Evolutionary conservation across 108 stramenopile genomes (phyloP).

Genomic region (Nitzschia sp.): DNA sequence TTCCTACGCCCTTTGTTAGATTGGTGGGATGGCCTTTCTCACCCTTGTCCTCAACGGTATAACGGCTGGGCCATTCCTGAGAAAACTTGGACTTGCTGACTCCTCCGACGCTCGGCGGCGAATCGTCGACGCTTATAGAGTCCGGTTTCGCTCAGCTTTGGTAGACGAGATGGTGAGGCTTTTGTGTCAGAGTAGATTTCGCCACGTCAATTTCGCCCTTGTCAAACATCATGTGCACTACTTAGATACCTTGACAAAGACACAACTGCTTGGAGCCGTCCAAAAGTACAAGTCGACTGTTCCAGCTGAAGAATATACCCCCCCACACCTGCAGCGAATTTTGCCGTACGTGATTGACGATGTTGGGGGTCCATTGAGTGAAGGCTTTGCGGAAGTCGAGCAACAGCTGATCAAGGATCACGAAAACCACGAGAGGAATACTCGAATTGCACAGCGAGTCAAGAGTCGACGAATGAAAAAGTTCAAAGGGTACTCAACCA

Average conservation of each 20-base stretch:
- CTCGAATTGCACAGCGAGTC: neutral
- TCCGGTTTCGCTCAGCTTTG: slow-evolving; percentile 13
- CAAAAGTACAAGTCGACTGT: slow-evolving; percentile 41
- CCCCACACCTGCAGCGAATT: slow-evolving; percentile 48
- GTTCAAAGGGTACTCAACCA: slow-evolving; percentile 1
- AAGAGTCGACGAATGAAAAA: slow-evolving; percentile 15
- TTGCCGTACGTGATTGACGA: slow-evolving; percentile 44
- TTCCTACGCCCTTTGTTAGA: too few relatives aligned
- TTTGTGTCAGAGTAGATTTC: slow-evolving; percentile 51
- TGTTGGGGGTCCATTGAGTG: neutral
- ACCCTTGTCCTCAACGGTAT: slow-evolving; percentile 65
- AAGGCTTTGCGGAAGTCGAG: slow-evolving; percentile 7
- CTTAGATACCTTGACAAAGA: slow-evolving; percentile 45
- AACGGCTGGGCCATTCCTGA: slow-evolving; percentile 56
- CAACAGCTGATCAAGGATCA: slow-evolving; percentile 1
- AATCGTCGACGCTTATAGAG: slow-evolving; percentile 42
- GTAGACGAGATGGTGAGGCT: slow-evolving; percentile 50
- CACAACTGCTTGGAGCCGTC: slow-evolving; percentile 54
- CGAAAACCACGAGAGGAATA: slow-evolving; percentile 5
- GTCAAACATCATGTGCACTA: slow-evolving; percentile 62
- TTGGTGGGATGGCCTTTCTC: slow-evolving; percentile 57
- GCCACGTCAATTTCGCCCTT: slow-evolving; percentile 49
- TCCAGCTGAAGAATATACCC: slow-evolving; percentile 38
- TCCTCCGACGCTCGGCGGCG: slow-evolving; percentile 50
- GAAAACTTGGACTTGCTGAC: slow-evolving; percentile 56